Base-by-base conservation (phyloP, 805 yeast genomes). In the Wickerhamomyces chaumierensis region DNA sequence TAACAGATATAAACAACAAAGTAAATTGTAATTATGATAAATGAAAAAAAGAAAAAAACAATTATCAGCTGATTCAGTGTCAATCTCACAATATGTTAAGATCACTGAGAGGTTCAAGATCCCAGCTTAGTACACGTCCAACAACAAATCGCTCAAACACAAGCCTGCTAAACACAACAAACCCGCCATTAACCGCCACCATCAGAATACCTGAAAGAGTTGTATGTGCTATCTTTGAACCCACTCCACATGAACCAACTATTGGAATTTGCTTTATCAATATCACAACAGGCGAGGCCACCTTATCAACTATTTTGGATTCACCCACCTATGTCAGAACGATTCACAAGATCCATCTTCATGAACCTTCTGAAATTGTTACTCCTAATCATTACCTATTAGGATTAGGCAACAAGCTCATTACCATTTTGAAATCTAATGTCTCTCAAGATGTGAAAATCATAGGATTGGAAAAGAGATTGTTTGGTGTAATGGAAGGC, bases 321-420 rank as follows among this genome's bases (percentile, higher is more conserved):
- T 62, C 74, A 0, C 71, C 63, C 43, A 68, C 71, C 0, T 68
- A 57, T 39, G 66, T 68, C 3, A 51, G 72, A 34, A 65, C 71
- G 0, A 48, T 69, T 8, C 68, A 69, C 42, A 63, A 63, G 40
- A 37, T 68, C 1, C 58, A 56, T 16, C 50, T 66, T 1, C 52
- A 51, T 34, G 47, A 51, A 11, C 66, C 65, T 0, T 46, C 60
- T 3, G 66, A 61, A 23, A 53, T 68, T 4, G 39, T 65, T 9
- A 36, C 67, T 6, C 65, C 72, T 2, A 39, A 36, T 11, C 40
- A 51, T 3, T 56, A 58, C 6, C 15, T 55, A 2, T 25, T 40
- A 0, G 64, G 64, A 1, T 34, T 32, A 3, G 44, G 42, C 14
- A 54, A 62, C 3, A 66, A 57, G 42, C 39, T 68, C 32, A 48